Evolutionary conservation across 164 flowering plant species (phyloP).

Genomic region (Vitis labrusca): DNA sequence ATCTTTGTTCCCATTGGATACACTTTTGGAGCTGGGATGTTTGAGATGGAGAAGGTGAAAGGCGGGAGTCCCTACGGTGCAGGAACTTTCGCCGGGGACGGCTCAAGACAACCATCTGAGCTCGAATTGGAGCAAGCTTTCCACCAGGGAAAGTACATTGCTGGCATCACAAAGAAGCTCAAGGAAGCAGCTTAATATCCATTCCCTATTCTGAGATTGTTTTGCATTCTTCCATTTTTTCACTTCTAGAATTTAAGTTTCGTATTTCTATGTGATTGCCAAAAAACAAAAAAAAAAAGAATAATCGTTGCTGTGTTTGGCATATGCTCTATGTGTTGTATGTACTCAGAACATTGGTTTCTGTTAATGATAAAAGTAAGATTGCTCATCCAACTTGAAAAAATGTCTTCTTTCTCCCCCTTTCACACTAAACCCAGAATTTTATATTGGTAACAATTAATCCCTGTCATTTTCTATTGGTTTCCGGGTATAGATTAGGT

Average conservation of each 20-base stretch:
- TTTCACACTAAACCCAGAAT: no score
- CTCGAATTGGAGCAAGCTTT: conserved; percentile 78
- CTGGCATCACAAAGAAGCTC: conserved; percentile 74
- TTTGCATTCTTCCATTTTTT: conserved; percentile 3
- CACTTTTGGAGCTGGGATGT: conserved; percentile 96
- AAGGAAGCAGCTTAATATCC: conserved; percentile 53
- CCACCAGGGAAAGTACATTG: conserved; percentile 83
- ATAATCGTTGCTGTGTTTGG: conserved; percentile 12
- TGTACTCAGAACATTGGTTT: neutral
- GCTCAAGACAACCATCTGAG: conserved; percentile 74
- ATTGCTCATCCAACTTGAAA: neutral
- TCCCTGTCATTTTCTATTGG: no score
- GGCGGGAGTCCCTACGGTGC: conserved; percentile 95
- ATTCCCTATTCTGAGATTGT: neutral
- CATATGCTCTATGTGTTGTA: conserved; percentile 10
- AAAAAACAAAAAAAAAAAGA: neutral
- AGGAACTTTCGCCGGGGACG: conserved; percentile 90
- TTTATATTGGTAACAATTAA: no score
- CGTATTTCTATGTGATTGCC: conserved; percentile 2
- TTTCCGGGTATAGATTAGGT: no score
- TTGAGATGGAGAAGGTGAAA: conserved; percentile 82
- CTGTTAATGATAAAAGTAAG: conserved; percentile 7
- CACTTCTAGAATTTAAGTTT: conserved; percentile 3
- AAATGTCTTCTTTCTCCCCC: no score
- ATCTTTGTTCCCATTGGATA: conserved; percentile 88